Evolutionary conservation across 2,329 filamentous ascomycete species (phyloP).

Genomic region (Fusarium humuli): DNA sequence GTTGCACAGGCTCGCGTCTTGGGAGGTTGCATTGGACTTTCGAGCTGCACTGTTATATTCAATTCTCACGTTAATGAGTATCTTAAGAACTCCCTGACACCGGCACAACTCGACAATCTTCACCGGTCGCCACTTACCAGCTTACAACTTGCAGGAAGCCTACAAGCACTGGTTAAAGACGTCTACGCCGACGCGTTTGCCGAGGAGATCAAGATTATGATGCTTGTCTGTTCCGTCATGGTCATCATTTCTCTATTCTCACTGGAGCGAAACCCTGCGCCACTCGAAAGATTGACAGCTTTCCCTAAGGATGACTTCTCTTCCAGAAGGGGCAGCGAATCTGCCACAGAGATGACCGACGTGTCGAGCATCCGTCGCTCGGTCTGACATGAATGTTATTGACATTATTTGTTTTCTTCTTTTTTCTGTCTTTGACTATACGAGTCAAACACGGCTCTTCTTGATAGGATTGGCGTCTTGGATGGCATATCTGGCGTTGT

Average conservation of each 20-base stretch:
- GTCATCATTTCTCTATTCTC: slow-evolving; percentile 58
- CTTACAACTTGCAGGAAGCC: slow-evolving; percentile 49
- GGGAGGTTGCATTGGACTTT: slow-evolving; percentile 69
- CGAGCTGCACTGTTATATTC: slow-evolving; percentile 69
- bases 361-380: slow-evolving; percentile 40
- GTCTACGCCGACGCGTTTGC: slow-evolving; percentile 61
- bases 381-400: slow-evolving; percentile 13
- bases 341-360: slow-evolving; percentile 53
- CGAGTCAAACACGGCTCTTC: neutral
- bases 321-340: slow-evolving; percentile 53
- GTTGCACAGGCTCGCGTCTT: slow-evolving; percentile 70
- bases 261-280: slow-evolving; percentile 56
- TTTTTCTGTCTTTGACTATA: neutral
- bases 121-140: slow-evolving; percentile 59
- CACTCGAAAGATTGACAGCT: slow-evolving; percentile 50
- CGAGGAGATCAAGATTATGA: slow-evolving; percentile 60
- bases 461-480: slow-evolving; percentile 15
- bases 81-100: slow-evolving; percentile 52
- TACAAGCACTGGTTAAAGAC: slow-evolving; percentile 52
- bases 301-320: slow-evolving; percentile 45
- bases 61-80: slow-evolving; percentile 57
- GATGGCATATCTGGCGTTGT: slow-evolving; percentile 22
- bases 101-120: slow-evolving; percentile 55
- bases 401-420: neutral
- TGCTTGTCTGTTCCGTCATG: slow-evolving; percentile 57